Percentiles rank a stretch among this genome's conserved stretches.
These are phyloP conservation scores for Carallia pectinifolia DNA, from an alignment of 345 rosid species.

Conservation along the genomic window DNA sequence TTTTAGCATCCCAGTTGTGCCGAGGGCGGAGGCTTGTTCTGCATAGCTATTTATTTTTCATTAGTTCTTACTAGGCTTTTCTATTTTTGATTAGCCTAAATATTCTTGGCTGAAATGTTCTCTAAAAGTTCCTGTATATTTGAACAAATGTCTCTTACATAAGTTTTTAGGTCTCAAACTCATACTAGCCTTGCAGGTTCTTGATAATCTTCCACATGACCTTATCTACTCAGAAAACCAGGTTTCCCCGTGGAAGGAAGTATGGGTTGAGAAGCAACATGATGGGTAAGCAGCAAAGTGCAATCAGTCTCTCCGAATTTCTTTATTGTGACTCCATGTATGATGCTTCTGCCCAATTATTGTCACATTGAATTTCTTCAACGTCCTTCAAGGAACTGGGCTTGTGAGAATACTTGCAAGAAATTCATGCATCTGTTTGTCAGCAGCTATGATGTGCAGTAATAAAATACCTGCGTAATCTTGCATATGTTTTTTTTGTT, in stretches of 20 bases:
- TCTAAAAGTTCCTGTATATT: too few relatives aligned
- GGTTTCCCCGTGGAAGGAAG: conserved; percentile 91
- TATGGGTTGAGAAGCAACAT: conserved; percentile 73
- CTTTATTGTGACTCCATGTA: conserved; percentile 1
- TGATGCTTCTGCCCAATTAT: not conserved
- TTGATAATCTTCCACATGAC: conserved; percentile 98
- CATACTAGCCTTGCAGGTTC: conserved; percentile 55
- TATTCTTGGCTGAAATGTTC: too few relatives aligned
- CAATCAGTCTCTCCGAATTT: not conserved
- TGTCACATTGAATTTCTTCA: not conserved
- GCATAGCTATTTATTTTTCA: too few relatives aligned
- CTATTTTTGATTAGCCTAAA: too few relatives aligned
- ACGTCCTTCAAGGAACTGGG: not conserved
- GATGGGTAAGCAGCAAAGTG: conserved; percentile 45
- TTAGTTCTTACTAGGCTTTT: too few relatives aligned
- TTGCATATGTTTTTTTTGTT: not conserved
- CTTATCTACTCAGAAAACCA: conserved; percentile 79
- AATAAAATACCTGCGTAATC: not conserved
- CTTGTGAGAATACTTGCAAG: not conserved
- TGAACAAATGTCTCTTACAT: too few relatives aligned
- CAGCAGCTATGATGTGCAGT: not conserved
- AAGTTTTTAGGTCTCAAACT: not conserved
- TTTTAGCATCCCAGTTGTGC: too few relatives aligned
- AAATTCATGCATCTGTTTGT: not conserved
- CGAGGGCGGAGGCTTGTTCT: too few relatives aligned